Base-by-base conservation (phyloP, 2,329 filamentous ascomycete genomes). In the Chalaropsis thielavioides region DNA sequence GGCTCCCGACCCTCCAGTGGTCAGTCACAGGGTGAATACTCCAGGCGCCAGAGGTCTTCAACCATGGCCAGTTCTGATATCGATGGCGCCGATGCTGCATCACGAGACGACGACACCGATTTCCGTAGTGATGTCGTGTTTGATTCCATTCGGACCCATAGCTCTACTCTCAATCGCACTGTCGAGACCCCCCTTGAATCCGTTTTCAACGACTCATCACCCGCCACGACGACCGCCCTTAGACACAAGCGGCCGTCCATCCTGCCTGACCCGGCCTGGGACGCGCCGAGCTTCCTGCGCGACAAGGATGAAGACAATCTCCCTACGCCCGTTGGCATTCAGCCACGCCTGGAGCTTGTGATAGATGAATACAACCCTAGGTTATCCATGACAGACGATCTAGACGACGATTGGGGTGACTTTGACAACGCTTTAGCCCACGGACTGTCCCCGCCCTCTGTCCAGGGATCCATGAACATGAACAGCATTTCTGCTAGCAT, bases 201-300 rank as follows among this genome's bases (percentile, higher is more conserved):
- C 27, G 88, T 91, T 78, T 92, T 91, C 73, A 88, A 92, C 74
- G 88, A 92, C 70, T 89, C 87, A 15, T 87, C 86, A 43, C 82
- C 83, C 7, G 82, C 80, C 71, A 80, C 81, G 0, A 87, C 86
- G 61, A 24, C 54, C 17, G 51, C 49, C 51, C 46, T 51, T 49
- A 43, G 62, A 27, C 58, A 63, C 10, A 67, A 67, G 60, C 63
- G 66, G 31, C 66, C 63, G 8, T 67, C 66, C 13, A 67, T 67
- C 38, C 58, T 67, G 19, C 63, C 60, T 10, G 66, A 67, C 35
- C 66, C 66, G 6, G 66, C 66, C 7, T 67, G 66, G 66, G 66
- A 67, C 43, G 66, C 66, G 17, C 66, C 66, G 1, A 67, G 66
- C 63, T 67, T 67, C 56, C 46, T 67, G 31, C 59, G 66, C 72